Percentiles rank a stretch among this genome's conserved stretches.
Conservation (phyloP, 2,329 filamentous ascomycete genomes). For the Ceratocystis colombiana region DNA sequence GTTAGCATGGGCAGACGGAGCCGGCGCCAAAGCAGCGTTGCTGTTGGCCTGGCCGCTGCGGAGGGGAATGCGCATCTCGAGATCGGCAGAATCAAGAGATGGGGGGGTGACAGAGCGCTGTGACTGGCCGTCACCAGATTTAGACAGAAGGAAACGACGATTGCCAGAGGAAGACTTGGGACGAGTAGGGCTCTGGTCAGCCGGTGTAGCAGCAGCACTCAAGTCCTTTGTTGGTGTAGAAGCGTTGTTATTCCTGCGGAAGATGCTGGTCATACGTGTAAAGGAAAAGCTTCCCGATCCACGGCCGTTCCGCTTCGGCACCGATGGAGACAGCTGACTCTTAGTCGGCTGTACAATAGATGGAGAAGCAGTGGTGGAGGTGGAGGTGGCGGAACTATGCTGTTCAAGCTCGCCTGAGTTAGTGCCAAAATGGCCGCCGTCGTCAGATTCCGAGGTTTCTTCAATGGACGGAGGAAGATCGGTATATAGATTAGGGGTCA, state of each 20-base stretch:
- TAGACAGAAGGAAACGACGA: conserved; percentile 41
- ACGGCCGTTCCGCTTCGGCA: not conserved
- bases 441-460: conserved; percentile 21
- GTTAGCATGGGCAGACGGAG: not conserved
- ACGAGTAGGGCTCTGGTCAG: not conserved
- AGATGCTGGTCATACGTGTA: conserved; percentile 14
- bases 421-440: conserved; percentile 12
- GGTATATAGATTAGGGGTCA: conserved; percentile 3
- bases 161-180: conserved; percentile 24
- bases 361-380: conserved; percentile 16
- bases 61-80: conserved; percentile 35
- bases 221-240: conserved; percentile 13
- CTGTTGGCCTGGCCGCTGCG: conserved; percentile 24
- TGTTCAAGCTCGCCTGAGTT: conserved; percentile 22
- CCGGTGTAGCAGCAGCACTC: not conserved
- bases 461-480: conserved; percentile 21
- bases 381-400: conserved; percentile 22
- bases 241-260: conserved; percentile 1
- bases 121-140: conserved; percentile 35
- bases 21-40: conserved; percentile 30
- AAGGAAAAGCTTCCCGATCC: conserved; percentile 18
- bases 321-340: conserved; percentile 10
- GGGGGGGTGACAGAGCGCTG: conserved; percentile 43
- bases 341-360: conserved; percentile 7
- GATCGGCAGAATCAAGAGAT: conserved; percentile 38